Evolutionary conservation across 805 yeast genomes (phyloP).

Genomic region (Starmerella gropengiesseri): DNA sequence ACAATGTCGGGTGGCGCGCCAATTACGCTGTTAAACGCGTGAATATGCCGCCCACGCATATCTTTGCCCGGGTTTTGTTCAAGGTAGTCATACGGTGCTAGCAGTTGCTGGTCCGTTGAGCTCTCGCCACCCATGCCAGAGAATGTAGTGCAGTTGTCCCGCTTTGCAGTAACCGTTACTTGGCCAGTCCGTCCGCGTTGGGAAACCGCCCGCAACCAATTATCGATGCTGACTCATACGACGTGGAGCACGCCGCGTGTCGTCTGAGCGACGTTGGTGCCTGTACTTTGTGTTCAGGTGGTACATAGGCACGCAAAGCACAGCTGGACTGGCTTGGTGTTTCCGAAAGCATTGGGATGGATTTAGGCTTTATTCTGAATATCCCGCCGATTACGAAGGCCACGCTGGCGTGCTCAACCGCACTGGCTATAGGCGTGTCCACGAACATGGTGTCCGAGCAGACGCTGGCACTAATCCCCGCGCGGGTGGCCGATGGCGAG

Average conservation of each 20-base stretch:
- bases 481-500: constrained; percentile 17
- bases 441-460: constrained; percentile 10
- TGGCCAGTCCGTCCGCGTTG: too few species aligned
- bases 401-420: constrained; percentile 30
- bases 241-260: not conserved
- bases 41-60: constrained; percentile 39
- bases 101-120: constrained; percentile 21
- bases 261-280: not conserved
- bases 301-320: too few species aligned
- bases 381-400: constrained; percentile 39
- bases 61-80: constrained; percentile 46
- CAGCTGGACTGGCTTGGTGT: too few species aligned
- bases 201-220: too few species aligned
- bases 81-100: constrained; percentile 44
- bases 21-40: constrained; percentile 44
- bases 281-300: too few species aligned
- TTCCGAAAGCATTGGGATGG: too few species aligned
- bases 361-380: constrained; percentile 24
- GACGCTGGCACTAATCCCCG: constrained; percentile 12
- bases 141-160: not conserved
- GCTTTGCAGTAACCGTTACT: too few species aligned
- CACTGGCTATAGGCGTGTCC: constrained; percentile 20
- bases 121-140: not conserved
- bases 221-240: constrained; percentile 1
- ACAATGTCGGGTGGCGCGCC: constrained; percentile 35